phyloP scores from a whole-genome alignment of 2,329 filamentous ascomycete genomes.

The Penicillium thymicola region DNA sequence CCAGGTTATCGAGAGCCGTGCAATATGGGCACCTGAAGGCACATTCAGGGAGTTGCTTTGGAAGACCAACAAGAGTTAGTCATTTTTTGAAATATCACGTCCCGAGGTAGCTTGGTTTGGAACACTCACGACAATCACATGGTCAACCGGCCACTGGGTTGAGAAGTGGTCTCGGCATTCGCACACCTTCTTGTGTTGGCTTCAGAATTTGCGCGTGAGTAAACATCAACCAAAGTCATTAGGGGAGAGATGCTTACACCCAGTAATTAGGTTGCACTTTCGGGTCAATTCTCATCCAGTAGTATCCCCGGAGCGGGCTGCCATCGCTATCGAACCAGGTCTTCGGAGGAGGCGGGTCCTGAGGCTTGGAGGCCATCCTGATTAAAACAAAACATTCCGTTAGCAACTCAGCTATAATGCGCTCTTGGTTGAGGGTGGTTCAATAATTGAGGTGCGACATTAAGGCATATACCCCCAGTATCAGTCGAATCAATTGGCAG shows the following conservation, averaged over 20 bases:
- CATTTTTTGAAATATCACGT: neutral
- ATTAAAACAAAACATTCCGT: neutral
- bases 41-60: neutral
- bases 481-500: neutral
- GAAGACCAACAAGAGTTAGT: neutral
- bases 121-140: neutral
- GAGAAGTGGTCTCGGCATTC: neutral
- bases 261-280: neutral
- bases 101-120: neutral
- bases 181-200: neutral
- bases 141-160: neutral
- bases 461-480: neutral
- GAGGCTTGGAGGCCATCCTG: neutral
- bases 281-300: neutral
- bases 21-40: neutral
- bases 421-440: neutral
- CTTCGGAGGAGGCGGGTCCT: neutral
- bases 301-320: neutral
- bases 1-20: neutral
- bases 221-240: neutral
- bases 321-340: neutral
- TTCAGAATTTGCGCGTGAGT: neutral
- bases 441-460: too few relatives aligned
- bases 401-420: neutral
- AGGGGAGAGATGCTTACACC: neutral